A percentile compares a stretch with the other conserved stretches of the same genome.
phyloP scores from a whole-genome alignment of 1,284 basidiomycete species.

The Austroboletus sp. region DNA sequence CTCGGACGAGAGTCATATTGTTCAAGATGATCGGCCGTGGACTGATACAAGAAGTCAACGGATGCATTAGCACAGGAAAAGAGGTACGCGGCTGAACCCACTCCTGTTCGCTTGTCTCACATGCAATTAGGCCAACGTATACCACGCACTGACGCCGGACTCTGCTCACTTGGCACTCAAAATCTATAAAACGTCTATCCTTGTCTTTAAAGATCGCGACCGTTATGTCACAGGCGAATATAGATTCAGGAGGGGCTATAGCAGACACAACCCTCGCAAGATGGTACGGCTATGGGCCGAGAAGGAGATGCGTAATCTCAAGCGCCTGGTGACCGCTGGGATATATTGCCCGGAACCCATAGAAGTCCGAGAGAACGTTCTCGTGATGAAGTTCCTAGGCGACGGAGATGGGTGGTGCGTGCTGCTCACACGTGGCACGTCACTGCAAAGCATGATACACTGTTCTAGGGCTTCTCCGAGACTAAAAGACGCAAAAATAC shows the following conservation, averaged over 20 bases:
- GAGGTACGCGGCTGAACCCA: conserved; percentile 53
- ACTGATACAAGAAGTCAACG: conserved; percentile 81
- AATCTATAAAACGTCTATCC: conserved; percentile 97
- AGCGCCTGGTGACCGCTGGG: conserved; percentile 74
- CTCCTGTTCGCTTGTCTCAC: conserved; percentile 4
- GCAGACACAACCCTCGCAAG: conserved; percentile 89
- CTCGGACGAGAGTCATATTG: conserved; percentile 81
- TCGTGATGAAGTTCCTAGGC: conserved; percentile 94
- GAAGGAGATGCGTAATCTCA: conserved; percentile 96
- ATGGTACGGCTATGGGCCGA: conserved; percentile 99
- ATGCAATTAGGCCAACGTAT: conserved; percentile 75
- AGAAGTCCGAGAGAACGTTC: conserved; percentile 93
- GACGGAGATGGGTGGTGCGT: conserved; percentile 72
- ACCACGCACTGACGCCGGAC: conserved; percentile 71
- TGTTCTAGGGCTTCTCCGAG: conserved; percentile 77
- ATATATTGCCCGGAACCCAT: conserved; percentile 83
- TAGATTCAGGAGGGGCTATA: conserved; percentile 90
- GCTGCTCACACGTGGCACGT: conserved; percentile 5
- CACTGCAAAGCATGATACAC: conserved; percentile 6
- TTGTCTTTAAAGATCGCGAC: conserved; percentile 94
- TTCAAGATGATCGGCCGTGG: conserved; percentile 91
- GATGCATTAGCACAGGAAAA: conserved; percentile 92
- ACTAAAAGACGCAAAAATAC: conserved; percentile 79
- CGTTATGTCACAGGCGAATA: conserved; percentile 90
- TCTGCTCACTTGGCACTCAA: conserved; percentile 78